phyloP scores from a whole-genome alignment of 2,329 filamentous ascomycete genomes.

The Cryphonectria japonica region DNA sequence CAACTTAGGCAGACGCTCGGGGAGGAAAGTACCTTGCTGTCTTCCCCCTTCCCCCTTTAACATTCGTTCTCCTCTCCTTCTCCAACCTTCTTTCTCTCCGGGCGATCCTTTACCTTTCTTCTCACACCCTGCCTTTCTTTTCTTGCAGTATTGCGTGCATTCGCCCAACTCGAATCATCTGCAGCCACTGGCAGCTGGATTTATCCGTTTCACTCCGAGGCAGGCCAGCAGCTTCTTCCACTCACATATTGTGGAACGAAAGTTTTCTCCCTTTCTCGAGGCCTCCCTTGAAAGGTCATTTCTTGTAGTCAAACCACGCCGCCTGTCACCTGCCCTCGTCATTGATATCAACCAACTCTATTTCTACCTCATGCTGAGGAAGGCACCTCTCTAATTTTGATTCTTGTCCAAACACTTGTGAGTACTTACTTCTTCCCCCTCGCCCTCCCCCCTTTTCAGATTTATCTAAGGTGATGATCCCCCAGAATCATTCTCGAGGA shows the following conservation, averaged over 20 bases:
- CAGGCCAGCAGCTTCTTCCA: not conserved
- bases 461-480: not conserved
- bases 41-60: not conserved
- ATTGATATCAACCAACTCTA: not conserved
- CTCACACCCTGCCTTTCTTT: not conserved
- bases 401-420: not conserved
- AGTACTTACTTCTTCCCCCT: not conserved
- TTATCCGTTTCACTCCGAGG: not conserved
- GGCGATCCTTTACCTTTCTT: not conserved
- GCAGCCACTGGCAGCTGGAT: not conserved
- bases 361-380: not conserved
- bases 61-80: not conserved
- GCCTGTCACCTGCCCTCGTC: not conserved
- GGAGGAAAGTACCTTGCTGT: not conserved
- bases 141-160: slow-evolving; percentile 4
- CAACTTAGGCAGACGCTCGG: not conserved
- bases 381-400: not conserved
- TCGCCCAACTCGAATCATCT: slow-evolving; percentile 16
- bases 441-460: not conserved
- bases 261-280: not conserved
- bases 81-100: not conserved
- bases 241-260: not conserved
- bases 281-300: not conserved
- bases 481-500: not conserved
- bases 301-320: not conserved